Evolutionary conservation across 164 flowering plant genomes (phyloP).

Genomic region (Magnolia sinica): DNA sequence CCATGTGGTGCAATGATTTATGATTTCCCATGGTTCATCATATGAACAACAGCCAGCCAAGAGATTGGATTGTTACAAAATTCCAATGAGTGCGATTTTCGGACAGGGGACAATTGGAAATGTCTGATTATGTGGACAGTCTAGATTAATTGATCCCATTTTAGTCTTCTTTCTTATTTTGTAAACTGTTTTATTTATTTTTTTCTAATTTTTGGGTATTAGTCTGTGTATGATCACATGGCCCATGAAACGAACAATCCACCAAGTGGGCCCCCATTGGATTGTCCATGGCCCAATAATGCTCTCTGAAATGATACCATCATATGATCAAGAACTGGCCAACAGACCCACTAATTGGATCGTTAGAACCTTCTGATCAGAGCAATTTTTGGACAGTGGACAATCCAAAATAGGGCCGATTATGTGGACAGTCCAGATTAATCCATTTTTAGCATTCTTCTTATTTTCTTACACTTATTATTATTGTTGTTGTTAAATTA

Average conservation of each 20-base stretch:
- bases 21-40: no score
- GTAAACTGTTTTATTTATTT: no score
- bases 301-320: no score
- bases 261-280: neutral
- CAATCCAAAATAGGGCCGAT: no score
- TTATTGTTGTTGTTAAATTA: conserved; percentile 15
- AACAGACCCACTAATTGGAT: no score
- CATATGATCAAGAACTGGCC: no score
- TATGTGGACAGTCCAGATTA: neutral
- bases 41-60: no score
- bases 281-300: no score
- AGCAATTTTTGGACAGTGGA: neutral
- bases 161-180: neutral
- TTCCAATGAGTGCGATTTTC: neutral
- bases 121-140: neutral
- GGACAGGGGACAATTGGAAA: neutral
- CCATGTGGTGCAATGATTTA: no score
- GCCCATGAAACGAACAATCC: conserved; percentile 24
- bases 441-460: neutral
- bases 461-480: neutral
- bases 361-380: no score
- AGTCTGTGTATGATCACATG: conserved; percentile 88
- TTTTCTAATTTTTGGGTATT: neutral
- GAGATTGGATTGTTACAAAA: no score
- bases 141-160: neutral